Conservation (phyloP, 192 early-diverging fungal genomes). For the Diversispora epigaea region DNA sequence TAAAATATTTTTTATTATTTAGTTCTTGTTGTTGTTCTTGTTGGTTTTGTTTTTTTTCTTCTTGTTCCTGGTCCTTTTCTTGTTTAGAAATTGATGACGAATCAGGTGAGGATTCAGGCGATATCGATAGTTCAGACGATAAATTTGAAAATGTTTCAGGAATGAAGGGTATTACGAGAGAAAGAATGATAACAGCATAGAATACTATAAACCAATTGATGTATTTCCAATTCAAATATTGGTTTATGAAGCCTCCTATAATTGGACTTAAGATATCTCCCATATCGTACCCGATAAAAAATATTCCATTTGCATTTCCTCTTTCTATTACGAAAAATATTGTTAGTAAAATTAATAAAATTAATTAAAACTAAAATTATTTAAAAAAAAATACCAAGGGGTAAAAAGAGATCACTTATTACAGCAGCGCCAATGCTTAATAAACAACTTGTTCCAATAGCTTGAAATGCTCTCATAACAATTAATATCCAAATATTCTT, state of each 20-base stretch:
- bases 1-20: background rate
- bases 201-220: slow-evolving; percentile 6
- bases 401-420: slow-evolving; percentile 35
- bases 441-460: slow-evolving; percentile 30
- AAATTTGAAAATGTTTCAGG: background rate
- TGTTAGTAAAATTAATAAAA: background rate
- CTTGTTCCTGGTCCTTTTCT: background rate
- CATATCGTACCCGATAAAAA: slow-evolving; percentile 19
- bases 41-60: background rate
- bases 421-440: slow-evolving; percentile 38
- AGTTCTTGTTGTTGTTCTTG: background rate
- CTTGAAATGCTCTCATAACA: background rate
- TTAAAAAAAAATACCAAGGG: background rate
- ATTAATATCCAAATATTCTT: slow-evolving; percentile 6
- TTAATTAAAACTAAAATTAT: background rate
- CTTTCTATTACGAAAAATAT: slow-evolving; percentile 28
- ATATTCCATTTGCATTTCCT: slow-evolving; percentile 41
- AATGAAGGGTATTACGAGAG: background rate
- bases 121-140: background rate
- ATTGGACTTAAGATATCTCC: slow-evolving; percentile 33
- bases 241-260: background rate
- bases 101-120: background rate
- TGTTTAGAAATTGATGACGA: too few species aligned
- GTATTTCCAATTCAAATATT: slow-evolving; percentile 1
- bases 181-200: background rate